These are phyloP conservation scores for Candida railenensis DNA, from an alignment of 805 yeast species.

Conservation along the genomic window DNA sequence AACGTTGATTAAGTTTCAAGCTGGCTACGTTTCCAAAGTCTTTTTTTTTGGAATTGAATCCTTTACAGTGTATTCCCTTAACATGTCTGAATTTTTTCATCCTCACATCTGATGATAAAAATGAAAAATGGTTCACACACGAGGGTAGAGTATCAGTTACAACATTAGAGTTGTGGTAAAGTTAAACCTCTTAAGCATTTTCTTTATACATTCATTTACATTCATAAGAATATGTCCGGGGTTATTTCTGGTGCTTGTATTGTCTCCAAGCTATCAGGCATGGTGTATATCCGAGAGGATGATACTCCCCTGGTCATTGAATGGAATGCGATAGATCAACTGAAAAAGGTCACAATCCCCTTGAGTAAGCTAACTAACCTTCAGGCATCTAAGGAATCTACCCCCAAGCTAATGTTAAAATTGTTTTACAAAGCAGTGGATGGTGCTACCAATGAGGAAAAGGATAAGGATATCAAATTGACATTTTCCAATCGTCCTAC, in stretches of 20 bases:
- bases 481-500: constrained; percentile 70
- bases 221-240: constrained; percentile 16
- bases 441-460: constrained; percentile 26
- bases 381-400: constrained; percentile 67
- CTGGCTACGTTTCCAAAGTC: no score
- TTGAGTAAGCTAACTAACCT: constrained; percentile 40
- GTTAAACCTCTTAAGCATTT: no score
- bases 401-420: constrained; percentile 66
- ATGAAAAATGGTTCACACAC: no score
- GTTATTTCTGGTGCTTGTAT: constrained; percentile 42
- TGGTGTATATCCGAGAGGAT: constrained; percentile 41
- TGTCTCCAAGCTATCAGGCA: constrained; percentile 39
- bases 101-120: no score
- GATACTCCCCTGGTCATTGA: constrained; percentile 39
- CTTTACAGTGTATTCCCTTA: no score
- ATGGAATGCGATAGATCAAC: constrained; percentile 45
- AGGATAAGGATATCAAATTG: constrained; percentile 41
- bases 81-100: no score
- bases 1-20: not conserved
- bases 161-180: no score
- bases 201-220: no score
- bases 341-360: constrained; percentile 31
- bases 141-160: no score
- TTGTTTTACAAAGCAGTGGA: constrained; percentile 42
- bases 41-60: no score